Evolutionary conservation across 2,329 filamentous ascomycete genomes (phyloP), one percentile per base, ranked within the genome.

Genomic region (Rhytidhysteron rufulum): DNA sequence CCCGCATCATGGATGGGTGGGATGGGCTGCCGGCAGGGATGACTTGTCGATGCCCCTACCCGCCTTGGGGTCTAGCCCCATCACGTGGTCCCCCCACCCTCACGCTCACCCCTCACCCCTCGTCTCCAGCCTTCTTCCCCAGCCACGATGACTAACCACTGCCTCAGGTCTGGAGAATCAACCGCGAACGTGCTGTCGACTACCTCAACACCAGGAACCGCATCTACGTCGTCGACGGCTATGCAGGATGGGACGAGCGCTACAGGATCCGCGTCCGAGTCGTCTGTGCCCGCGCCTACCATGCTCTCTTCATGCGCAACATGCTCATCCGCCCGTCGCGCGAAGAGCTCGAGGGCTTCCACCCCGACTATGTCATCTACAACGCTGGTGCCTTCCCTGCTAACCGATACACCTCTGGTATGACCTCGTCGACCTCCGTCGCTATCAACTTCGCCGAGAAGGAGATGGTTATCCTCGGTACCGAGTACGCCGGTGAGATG

Each of bases 381-480:
- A 98, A 98, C 68, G 93, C 90, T 49, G 93, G 93, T 55, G 88
- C 88, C 48, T 98, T 98, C 86, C 93, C 93, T 34, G 93, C 93
- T 66, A 98, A 98, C 78, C 84, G 91, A 71, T 98, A 85, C 74
- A 98, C 93, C 45, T 87, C 89, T 69, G 90, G 93, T 63, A 98
- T 98, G 93, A 98, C 93, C 60, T 97, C 93, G 16, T 88, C 88
- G 48, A 98, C 93, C 38, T 98, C 93, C 7, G 91, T 98, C 38
- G 86, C 93, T 55, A 94, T 98, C 77, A 98, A 98, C 83, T 98
- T 98, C 61, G 86, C 86, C 65, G 90, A 96, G 66, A 96, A 95
- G 84, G 93, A 98, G 80, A 98, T 98, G 93, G 93, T 98, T 56
- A 98, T 98, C 67, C 83, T 98, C 42, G 93, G 93, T 68, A 98